Evolutionary conservation across 148 eudicot species (phyloP).

Genomic region (Diospyros lotus): DNA sequence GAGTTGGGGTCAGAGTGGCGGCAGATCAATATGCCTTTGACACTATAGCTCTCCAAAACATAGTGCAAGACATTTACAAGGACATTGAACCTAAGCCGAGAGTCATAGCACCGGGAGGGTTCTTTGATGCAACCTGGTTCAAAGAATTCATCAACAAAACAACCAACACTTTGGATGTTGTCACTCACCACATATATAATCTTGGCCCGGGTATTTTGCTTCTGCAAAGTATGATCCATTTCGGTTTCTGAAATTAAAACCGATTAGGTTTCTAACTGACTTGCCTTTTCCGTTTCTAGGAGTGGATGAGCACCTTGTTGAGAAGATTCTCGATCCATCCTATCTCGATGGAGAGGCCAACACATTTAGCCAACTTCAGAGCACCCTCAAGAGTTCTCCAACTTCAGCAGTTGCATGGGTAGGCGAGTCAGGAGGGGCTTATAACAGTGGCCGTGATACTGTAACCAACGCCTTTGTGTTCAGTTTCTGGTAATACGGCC

Average conservation of each 20-base stretch:
- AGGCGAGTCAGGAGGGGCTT: constrained; percentile 93
- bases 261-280: not conserved
- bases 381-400: constrained; percentile 36
- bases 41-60: constrained; percentile 34
- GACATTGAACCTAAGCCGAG: constrained; percentile 35
- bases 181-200: constrained; percentile 87
- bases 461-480: constrained; percentile 75
- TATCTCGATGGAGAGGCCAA: constrained; percentile 56
- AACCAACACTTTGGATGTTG: constrained; percentile 35
- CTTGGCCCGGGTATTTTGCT: constrained; percentile 71
- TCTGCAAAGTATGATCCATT: not conserved
- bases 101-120: constrained; percentile 78
- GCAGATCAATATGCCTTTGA: constrained; percentile 71
- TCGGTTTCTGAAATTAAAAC: no score
- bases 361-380: constrained; percentile 50
- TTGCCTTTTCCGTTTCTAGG: constrained; percentile 29
- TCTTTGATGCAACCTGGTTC: constrained; percentile 71
- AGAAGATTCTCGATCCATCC: constrained; percentile 65
- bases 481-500: constrained; percentile 71
- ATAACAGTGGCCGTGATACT: constrained; percentile 72
- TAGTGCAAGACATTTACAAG: constrained; percentile 51
- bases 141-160: constrained; percentile 46
- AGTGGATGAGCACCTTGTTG: constrained; percentile 61
- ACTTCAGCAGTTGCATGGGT: constrained; percentile 71
- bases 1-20: constrained; percentile 64